These are phyloP conservation scores for Carex arenaria DNA, from an alignment of 202 grass and related monocot genomes.

Conservation along the genomic window DNA sequence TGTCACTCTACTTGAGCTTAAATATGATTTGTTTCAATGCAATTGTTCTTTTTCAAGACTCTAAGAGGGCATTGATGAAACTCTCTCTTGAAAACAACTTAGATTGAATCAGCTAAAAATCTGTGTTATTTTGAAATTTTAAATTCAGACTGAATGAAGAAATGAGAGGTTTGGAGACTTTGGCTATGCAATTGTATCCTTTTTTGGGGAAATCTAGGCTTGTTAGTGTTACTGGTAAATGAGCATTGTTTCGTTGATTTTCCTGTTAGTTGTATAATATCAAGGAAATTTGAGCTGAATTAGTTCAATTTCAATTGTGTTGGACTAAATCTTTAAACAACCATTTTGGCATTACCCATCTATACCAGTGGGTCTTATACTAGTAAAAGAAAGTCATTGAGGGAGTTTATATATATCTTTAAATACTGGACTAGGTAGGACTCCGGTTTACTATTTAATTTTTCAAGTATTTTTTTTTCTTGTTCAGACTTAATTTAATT, in stretches of 20 bases:
- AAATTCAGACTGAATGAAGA: too few species aligned
- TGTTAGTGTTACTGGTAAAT: too few species aligned
- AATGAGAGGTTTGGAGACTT: too few species aligned
- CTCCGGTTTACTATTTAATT: not conserved
- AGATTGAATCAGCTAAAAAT: too few species aligned
- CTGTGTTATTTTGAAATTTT: too few species aligned
- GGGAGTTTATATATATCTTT: not conserved
- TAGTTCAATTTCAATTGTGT: not conserved
- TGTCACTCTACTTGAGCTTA: not conserved
- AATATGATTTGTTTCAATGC: not conserved
- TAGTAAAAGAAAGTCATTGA: not conserved
- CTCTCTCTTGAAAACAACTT: too few species aligned
- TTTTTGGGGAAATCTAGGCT: too few species aligned
- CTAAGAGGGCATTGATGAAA: too few species aligned
- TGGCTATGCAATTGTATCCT: too few species aligned
- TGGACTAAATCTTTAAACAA: not conserved
- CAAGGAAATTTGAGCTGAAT: not conserved
- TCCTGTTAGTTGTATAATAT: not conserved
- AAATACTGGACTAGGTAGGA: not conserved
- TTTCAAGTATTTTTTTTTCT: not conserved
- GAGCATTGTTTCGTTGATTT: too few species aligned
- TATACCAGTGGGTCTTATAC: not conserved
- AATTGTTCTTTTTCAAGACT: too few species aligned
- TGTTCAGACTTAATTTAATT: conserved; percentile 41
- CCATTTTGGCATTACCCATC: not conserved